phyloP scores from a whole-genome alignment of 1,284 basidiomycete genomes.

The Ceratobasidium theobromae region DNA sequence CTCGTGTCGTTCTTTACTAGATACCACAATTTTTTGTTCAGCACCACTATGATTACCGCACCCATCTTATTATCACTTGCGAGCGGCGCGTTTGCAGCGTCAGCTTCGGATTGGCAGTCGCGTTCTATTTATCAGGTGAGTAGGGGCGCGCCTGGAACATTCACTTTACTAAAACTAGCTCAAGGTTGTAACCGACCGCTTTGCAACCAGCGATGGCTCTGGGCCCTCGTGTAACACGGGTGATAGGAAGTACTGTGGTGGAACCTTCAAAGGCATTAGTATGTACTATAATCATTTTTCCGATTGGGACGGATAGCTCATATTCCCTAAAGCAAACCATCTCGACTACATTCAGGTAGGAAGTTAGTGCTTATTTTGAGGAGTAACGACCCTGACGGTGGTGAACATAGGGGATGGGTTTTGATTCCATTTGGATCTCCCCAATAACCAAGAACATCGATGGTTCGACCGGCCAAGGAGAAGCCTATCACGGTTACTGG shows the following conservation, averaged over 20 bases:
- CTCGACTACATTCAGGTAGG: slow-evolving; percentile 41
- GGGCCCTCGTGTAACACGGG: slow-evolving; percentile 37
- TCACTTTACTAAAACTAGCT: not conserved
- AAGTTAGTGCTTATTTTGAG: not conserved
- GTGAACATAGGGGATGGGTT: slow-evolving; percentile 38
- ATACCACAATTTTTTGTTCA: slow-evolving; percentile 12
- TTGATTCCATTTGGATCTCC: slow-evolving; percentile 49
- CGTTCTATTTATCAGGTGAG: slow-evolving; percentile 43
- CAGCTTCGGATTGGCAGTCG: slow-evolving; percentile 41
- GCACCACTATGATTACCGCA: slow-evolving; percentile 19
- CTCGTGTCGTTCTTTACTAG: too few relatives aligned
- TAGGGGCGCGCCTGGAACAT: not conserved
- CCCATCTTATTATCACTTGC: slow-evolving; percentile 26
- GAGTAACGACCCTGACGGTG: not conserved
- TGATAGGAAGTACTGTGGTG: slow-evolving; percentile 40
- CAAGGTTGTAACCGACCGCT: slow-evolving; percentile 37
- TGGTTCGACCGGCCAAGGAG: slow-evolving; percentile 39
- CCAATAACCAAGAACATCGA: slow-evolving; percentile 47
- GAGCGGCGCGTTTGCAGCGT: slow-evolving; percentile 37
- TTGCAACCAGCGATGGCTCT: slow-evolving; percentile 36
- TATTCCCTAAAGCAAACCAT: slow-evolving; percentile 36
- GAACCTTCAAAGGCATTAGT: slow-evolving; percentile 40
- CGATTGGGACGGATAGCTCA: not conserved
- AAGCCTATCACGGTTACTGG: slow-evolving; percentile 45
- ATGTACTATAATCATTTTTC: not conserved